These are phyloP conservation scores for Cymbopogon flexuosus DNA, from an alignment of 202 grass and related monocot species.

Conservation along the genomic window DNA sequence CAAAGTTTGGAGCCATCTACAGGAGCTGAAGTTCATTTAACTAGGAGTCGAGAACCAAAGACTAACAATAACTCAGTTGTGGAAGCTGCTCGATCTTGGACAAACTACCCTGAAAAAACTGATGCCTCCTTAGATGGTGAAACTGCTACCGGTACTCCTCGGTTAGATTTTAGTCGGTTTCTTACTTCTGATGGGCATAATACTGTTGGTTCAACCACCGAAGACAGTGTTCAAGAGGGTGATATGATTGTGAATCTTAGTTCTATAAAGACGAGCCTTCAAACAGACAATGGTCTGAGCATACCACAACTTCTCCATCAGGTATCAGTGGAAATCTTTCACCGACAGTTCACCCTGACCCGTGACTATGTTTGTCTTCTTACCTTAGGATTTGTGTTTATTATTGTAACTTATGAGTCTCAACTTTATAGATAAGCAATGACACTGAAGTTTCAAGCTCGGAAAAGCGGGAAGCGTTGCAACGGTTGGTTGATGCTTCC, in stretches of 20 bases:
- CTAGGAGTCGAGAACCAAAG: slow-evolving; percentile 48
- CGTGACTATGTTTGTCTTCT: slow-evolving; percentile 2
- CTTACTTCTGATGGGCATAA: slow-evolving; percentile 57
- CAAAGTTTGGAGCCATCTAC: slow-evolving; percentile 36
- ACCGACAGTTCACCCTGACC: background rate
- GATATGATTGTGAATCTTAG: slow-evolving; percentile 47
- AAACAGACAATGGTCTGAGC: slow-evolving; percentile 60
- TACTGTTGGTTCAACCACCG: slow-evolving; percentile 37
- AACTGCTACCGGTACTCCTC: slow-evolving; percentile 54
- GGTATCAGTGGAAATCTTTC: slow-evolving; percentile 40
- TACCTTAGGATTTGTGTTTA: slow-evolving; percentile 6
- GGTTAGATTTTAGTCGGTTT: slow-evolving; percentile 55
- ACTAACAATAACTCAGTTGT: slow-evolving; percentile 31
- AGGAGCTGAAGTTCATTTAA: slow-evolving; percentile 38
- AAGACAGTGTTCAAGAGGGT: slow-evolving; percentile 38
- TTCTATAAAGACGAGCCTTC: slow-evolving; percentile 60
- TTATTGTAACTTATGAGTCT: slow-evolving; percentile 2
- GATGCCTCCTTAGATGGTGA: slow-evolving; percentile 57
- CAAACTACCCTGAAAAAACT: slow-evolving; percentile 74
- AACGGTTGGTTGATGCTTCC: slow-evolving; percentile 81
- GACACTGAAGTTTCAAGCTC: slow-evolving; percentile 60
- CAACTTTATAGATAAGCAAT: slow-evolving; percentile 58
- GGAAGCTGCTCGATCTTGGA: slow-evolving; percentile 50
- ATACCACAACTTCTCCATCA: slow-evolving; percentile 87
- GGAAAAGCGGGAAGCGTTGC: slow-evolving; percentile 72